Evolutionary conservation across 225 moss, liverwort and hornwort genomes (phyloP).

Genomic region (Ulota crispa): DNA sequence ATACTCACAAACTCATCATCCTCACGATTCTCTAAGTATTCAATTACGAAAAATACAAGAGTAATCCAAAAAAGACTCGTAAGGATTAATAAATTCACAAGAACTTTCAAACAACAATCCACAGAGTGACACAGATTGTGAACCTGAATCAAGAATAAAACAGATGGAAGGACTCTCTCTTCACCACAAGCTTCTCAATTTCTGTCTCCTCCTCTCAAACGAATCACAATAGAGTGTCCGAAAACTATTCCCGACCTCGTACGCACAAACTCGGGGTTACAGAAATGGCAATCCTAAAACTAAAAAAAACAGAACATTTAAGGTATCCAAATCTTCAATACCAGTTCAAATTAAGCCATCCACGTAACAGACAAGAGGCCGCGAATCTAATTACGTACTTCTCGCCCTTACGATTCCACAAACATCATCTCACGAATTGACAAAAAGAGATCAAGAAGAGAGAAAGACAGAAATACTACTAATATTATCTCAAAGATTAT

Average conservation of each 20-base stretch:
- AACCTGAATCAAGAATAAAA: background rate
- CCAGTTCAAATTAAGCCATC: background rate
- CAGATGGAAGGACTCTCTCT: background rate
- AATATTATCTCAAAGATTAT: background rate
- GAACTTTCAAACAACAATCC: no score
- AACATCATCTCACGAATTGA: background rate
- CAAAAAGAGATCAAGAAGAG: background rate
- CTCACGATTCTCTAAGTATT: background rate
- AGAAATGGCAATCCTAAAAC: background rate
- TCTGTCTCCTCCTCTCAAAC: no score
- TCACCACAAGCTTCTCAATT: background rate
- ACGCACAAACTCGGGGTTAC: background rate
- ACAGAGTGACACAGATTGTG: background rate
- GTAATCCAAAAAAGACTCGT: background rate
- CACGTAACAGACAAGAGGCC: background rate
- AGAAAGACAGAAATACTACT: background rate
- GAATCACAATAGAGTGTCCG: background rate
- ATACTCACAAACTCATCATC: background rate
- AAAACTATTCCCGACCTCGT: background rate
- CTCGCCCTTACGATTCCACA: background rate
- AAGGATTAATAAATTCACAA: no score
- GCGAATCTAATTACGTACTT: background rate
- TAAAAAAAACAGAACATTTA: background rate
- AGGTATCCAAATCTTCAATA: background rate
- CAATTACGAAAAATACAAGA: background rate